Evolutionary conservation across 78 protist species (phyloP), one percentile per base, ranked within the genome.

Genomic region (Salpingoeca rosetta): DNA sequence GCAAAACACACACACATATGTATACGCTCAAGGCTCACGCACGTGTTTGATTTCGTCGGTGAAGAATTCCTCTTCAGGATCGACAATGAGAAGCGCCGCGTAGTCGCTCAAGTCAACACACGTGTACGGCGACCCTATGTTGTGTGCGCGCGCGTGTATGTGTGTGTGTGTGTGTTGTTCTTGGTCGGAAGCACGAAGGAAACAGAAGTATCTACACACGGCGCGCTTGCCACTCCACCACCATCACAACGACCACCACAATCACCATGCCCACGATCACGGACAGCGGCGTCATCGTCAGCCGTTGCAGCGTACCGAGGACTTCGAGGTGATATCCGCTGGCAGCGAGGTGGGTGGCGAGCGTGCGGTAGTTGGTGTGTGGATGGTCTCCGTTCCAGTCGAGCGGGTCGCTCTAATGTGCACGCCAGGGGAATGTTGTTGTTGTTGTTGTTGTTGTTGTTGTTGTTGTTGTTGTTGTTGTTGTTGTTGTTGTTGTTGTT

Each of bases 341-440:
- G 7, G 31, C 31, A 7, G 17, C 65, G 27, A 93, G 75, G 28
- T 22, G 27, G 44, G 82, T n/a, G 75, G 88, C 92, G n/a, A 94
- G 28, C 25, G 78, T 79, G 22, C 87, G 81, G 80, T 88, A 94
- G 85, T 97, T 97, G 76, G 98, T 96, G 88, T 96, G 97, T 3
- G 88, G 78, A 80, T 96, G 98, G 82, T 97, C 99, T 41, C 99
- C 99, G 77, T 92, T 90, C 98, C 98, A 95, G 65, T 97, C 99
- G 36, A 96, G 87, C 43, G 94, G 95, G 51, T 95, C 96, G 39
- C 27, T 84, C 38, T 74, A 51, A 1, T 51, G 65, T 51, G 41
- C 73, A n/a, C n/a, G n/a, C n/a, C n/a, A n/a, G n/a, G n/a, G n/a
- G n/a, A n/a, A n/a, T n/a, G n/a, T n/a, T n/a, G n/a, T n/a, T n/a